Base-by-base conservation (phyloP, 1,284 basidiomycete genomes). In the Gymnopus androsaceus region DNA sequence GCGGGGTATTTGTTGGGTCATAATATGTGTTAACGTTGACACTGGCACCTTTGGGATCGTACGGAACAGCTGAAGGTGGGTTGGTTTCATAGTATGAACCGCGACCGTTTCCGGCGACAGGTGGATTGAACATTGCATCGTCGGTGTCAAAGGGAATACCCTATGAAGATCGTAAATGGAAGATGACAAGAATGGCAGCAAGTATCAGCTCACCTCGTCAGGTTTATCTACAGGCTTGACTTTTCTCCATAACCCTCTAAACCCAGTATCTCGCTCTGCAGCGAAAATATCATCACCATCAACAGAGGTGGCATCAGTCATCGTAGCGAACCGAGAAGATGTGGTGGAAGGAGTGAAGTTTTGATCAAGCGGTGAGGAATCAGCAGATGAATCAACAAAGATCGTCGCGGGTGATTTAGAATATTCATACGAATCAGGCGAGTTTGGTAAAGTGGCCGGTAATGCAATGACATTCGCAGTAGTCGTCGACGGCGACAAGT, bases 61-160 rank as follows among this genome's bases (percentile, higher is more conserved):
- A 27, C 21, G n/a, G n/a, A n/a, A n/a, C n/a, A 31, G 36, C 19
- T 17, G 31, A 37, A 30, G 47, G n/a, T n/a, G 45, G 31, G 14
- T 15, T 41, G 48, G 19, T 23, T 27, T 71, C 70, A 47, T 70
- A 71, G 51, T 71, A 69, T 17, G 66, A 66, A 14, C 69, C 63
- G 28, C 65, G 59, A 21, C 38, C 45, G 28, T 63, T 66, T 23
- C 66, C 59, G 23, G 66, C 63, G 11, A 75, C 69, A 0, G 84
- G 84, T 0, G 87, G 88, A 61, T 81, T 85, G 64, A 91, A 87
- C 85, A 92, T 90, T 0, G 83, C 78, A 59, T 92, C 89, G 15
- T 86, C 83, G 1, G 78, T 81, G 61, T 90, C 83, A 59, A 92
- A 85, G 0, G 89, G 90, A 12, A 90, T 69, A 5, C 89, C 90